phyloP scores from a whole-genome alignment of 2,329 filamentous ascomycete species.

The Talaromyces pinophilus region DNA sequence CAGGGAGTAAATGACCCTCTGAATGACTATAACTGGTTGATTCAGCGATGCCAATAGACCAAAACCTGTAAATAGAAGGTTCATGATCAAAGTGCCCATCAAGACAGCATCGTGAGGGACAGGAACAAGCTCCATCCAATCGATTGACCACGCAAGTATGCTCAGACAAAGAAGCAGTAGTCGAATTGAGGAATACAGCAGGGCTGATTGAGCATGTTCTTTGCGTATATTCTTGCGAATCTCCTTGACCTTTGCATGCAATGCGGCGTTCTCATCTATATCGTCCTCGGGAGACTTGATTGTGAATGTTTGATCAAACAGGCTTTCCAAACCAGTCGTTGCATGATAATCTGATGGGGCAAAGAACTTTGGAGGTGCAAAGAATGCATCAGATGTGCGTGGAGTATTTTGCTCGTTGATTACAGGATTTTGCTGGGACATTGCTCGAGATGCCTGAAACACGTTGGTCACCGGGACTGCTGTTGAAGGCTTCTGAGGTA shows the following conservation, averaged over 20 bases:
- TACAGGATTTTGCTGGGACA: slow-evolving; percentile 25
- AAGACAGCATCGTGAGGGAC: slow-evolving; percentile 16
- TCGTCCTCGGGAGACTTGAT: slow-evolving; percentile 35
- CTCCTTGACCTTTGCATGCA: background rate
- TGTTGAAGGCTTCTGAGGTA: slow-evolving; percentile 37
- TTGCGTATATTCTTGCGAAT: background rate
- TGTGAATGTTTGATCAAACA: slow-evolving; percentile 51
- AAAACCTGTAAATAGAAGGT: slow-evolving; percentile 21
- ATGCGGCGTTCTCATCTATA: slow-evolving; percentile 27
- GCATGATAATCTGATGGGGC: slow-evolving; percentile 42
- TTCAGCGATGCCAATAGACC: slow-evolving; percentile 18
- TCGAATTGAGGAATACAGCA: slow-evolving; percentile 8
- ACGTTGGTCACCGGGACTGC: slow-evolving; percentile 40
- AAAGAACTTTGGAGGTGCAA: slow-evolving; percentile 51
- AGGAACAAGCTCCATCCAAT: slow-evolving; percentile 9
- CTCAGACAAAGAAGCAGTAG: slow-evolving; percentile 9
- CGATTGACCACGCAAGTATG: slow-evolving; percentile 18
- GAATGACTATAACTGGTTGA: background rate
- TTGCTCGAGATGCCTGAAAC: slow-evolving; percentile 38
- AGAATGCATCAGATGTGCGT: slow-evolving; percentile 33
- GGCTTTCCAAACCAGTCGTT: slow-evolving; percentile 49
- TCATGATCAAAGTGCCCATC: slow-evolving; percentile 16
- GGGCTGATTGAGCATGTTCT: background rate
- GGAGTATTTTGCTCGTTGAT: background rate
- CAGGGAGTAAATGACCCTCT: slow-evolving; percentile 15